These are phyloP conservation scores for Saururus chinensis DNA, from an alignment of 164 flowering plant species.

Conservation along the genomic window DNA sequence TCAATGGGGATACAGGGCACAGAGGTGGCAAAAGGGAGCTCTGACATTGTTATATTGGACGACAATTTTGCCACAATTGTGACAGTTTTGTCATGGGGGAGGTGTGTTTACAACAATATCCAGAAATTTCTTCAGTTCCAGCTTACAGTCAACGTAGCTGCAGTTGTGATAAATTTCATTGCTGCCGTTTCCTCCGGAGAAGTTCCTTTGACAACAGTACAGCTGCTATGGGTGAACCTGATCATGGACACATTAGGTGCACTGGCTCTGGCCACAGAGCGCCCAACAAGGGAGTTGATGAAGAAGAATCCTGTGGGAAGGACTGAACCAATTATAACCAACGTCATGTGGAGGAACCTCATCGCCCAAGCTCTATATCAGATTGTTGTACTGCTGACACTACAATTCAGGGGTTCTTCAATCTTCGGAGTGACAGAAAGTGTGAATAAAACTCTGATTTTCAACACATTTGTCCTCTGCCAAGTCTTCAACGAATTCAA, in stretches of 20 bases:
- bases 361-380: conserved; percentile 4
- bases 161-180: conserved; percentile 24
- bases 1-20: conserved; percentile 40
- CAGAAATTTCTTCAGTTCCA: conserved; percentile 43
- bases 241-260: conserved; percentile 21
- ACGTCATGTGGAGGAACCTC: conserved; percentile 10
- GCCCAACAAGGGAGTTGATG: conserved; percentile 1
- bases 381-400: neutral
- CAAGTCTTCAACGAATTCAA: conserved; percentile 5
- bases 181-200: conserved; percentile 26
- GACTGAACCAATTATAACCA: conserved; percentile 1
- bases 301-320: conserved; percentile 4
- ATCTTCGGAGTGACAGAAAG: conserved; percentile 1
- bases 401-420: neutral
- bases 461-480: too few species aligned
- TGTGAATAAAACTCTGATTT: conserved; percentile 1
- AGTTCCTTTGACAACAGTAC: conserved; percentile 26
- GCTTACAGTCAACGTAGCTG: conserved; percentile 35
- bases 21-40: conserved; percentile 26
- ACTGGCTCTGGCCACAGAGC: conserved; percentile 1
- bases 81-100: conserved; percentile 32
- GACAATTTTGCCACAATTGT: conserved; percentile 29
- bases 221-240: conserved; percentile 34
- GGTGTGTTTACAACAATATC: conserved; percentile 29
- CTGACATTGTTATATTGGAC: conserved; percentile 28